Base-by-base conservation (phyloP, 2,329 filamentous ascomycete genomes). In the Exophiala lecanii-corni region DNA sequence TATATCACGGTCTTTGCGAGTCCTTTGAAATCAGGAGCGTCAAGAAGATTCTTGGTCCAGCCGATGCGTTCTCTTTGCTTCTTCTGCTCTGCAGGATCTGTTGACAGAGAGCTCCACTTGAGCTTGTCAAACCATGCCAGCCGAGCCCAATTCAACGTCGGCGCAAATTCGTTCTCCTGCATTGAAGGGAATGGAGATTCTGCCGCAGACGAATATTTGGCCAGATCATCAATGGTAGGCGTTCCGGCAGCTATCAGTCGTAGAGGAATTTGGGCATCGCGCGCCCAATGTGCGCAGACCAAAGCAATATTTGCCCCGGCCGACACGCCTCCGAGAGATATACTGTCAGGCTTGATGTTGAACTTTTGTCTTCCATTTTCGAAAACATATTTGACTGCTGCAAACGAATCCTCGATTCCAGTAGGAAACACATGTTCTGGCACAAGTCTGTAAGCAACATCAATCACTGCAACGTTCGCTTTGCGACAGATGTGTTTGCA, bases 401-500 rank as follows among this genome's bases (percentile, higher is more conserved):
- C 67, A 56, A 70, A 75, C 37, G 67, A 67, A 57, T 77, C 74
- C n/a, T 70, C 64, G 13, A 71, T 63, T 20, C 62, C 63, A 10
- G 65, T 64, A n/a, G 74, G 74, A 44, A 72, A 75, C 4, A 67
- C 58, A 48, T 67, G 55, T 55, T 76, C 72, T 6, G 74, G 74
- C 0, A 73, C 69, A 1, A 75, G 65, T 3, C 73, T 67, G 52
- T 76, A 78, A n/a, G 58, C 71, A 9, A 76, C 68, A 50, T 74
- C 70, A 41, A 78, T 62, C 19, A 76, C 70, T 10, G 62, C 64
- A 19, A 72, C 71, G 18, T 62, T 59, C 16, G 66, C 67, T 34
- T 65, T 60, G 19, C 62, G 59, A 56, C 66, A 71, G 17, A 75
- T 61, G 50, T 74, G 70, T 39, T 63, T 62, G 62, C 70, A 73